Conservation (phyloP, 352 stramenopile genomes). For the Phytophthora ohioensis region DNA sequence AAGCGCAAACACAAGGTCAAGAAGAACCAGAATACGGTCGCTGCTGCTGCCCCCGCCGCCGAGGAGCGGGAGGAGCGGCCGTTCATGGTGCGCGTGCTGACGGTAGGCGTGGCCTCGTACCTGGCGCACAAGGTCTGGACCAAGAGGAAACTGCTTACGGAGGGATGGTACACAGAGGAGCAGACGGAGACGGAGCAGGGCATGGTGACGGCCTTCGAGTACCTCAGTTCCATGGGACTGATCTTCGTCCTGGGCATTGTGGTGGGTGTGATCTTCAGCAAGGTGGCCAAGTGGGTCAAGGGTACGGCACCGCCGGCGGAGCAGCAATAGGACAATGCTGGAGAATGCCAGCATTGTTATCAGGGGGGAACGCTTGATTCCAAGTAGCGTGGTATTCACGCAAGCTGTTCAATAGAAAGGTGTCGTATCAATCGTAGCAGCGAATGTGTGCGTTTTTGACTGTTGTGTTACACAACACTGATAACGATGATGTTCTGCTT, state of each 20-base stretch:
- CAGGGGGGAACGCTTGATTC: no score
- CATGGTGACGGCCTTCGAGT: conserved; percentile 85
- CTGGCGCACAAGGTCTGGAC: conserved; percentile 86
- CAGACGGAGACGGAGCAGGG: conserved; percentile 60
- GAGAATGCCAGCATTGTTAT: no score
- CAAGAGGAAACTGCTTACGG: conserved; percentile 69
- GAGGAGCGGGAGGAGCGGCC: conserved; percentile 41
- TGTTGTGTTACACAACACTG: no score
- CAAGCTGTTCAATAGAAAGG: no score
- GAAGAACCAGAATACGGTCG: conserved; percentile 16
- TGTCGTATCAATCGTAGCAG: no score
- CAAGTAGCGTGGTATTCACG: no score
- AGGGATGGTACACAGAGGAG: conserved; percentile 69
- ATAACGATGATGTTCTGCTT: no score
- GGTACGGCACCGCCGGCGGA: conserved; percentile 5
- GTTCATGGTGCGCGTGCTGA: conserved; percentile 63
- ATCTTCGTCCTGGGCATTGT: conserved; percentile 77
- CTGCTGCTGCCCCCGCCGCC: neutral
- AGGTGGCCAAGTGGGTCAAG: conserved; percentile 47
- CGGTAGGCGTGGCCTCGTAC: conserved; percentile 73
- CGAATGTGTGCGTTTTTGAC: no score
- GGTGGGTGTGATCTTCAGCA: conserved; percentile 64
- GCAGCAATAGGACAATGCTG: neutral
- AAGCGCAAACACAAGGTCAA: conserved; percentile 21
- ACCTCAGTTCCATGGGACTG: conserved; percentile 77